phyloP scores from a whole-genome alignment of 192 early-diverging fungal genomes.

The Hyaloraphidium curvatum region DNA sequence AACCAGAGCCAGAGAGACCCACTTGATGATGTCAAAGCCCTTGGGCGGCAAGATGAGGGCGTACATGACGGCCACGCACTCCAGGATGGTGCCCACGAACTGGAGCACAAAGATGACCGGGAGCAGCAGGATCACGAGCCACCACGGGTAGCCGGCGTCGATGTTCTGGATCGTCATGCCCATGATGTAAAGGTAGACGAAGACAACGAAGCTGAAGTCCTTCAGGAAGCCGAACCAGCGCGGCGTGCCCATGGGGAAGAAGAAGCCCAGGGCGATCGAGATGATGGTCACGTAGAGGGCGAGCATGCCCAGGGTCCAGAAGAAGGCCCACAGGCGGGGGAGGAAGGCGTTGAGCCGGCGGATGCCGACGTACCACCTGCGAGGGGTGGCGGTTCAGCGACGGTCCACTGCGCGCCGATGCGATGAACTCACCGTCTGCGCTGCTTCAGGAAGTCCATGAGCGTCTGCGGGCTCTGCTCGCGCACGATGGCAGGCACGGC shows the following conservation, averaged over 20 bases:
- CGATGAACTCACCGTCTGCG: too few relatives aligned
- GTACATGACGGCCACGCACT: constrained; percentile 25
- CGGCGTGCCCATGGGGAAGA: constrained; percentile 16
- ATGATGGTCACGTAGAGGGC: constrained; percentile 22
- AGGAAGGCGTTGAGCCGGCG: constrained; percentile 24
- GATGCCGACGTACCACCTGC: constrained; percentile 28
- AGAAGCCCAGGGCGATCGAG: constrained; percentile 23
- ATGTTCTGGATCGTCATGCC: constrained; percentile 28
- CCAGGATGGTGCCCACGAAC: constrained; percentile 23
- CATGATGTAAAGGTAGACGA: constrained; percentile 31
- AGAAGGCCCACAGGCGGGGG: constrained; percentile 29
- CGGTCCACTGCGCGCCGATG: too few relatives aligned
- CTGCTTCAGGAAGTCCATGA: constrained; percentile 34
- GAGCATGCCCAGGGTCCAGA: constrained; percentile 32
- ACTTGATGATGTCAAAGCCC: constrained; percentile 34
- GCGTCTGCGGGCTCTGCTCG: constrained; percentile 28
- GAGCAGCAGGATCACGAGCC: constrained; percentile 19
- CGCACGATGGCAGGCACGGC: constrained; percentile 28
- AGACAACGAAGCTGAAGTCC: constrained; percentile 27
- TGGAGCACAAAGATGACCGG: constrained; percentile 26
- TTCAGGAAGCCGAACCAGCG: constrained; percentile 34
- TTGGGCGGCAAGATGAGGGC: constrained; percentile 24
- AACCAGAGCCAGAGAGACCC: too few relatives aligned
- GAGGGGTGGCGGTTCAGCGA: too few relatives aligned
- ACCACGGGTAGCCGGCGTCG: constrained; percentile 22